These are phyloP conservation scores for Termitomyces sp. DNA, from an alignment of 768 basidiomycete genomes.

Conservation along the genomic window DNA sequence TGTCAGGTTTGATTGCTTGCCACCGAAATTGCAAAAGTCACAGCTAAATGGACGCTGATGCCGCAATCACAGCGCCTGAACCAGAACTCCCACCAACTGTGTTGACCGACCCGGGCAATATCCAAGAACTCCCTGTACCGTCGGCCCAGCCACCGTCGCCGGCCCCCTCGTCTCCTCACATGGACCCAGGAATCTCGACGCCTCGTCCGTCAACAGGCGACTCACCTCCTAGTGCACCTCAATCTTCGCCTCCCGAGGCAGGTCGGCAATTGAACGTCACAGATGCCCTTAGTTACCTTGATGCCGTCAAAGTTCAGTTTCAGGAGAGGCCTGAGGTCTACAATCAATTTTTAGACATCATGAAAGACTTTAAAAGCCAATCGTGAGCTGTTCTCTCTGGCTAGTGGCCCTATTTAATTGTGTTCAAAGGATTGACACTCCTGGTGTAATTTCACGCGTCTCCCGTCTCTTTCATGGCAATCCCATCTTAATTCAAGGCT, in stretches of 20 bases:
- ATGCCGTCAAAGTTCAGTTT: slow-evolving; percentile 92
- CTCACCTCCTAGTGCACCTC: slow-evolving; percentile 23
- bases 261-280: slow-evolving; percentile 81
- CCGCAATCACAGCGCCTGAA: slow-evolving; percentile 14
- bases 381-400: slow-evolving; percentile 47
- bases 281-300: slow-evolving; percentile 90
- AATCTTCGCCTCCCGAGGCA: slow-evolving; percentile 27
- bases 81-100: slow-evolving; percentile 17
- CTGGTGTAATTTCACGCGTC: slow-evolving; percentile 94
- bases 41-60: slow-evolving; percentile 20
- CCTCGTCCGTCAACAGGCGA: slow-evolving; percentile 33
- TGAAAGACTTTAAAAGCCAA: slow-evolving; percentile 99
- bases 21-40: slow-evolving; percentile 8
- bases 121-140: slow-evolving; percentile 5
- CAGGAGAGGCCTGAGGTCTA: slow-evolving; percentile 89
- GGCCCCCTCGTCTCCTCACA: slow-evolving; percentile 5
- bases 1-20: slow-evolving; percentile 10
- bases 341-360: slow-evolving; percentile 92
- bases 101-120: slow-evolving; percentile 7
- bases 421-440: slow-evolving; percentile 82
- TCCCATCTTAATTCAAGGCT: slow-evolving; percentile 87
- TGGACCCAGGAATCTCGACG: slow-evolving; percentile 18
- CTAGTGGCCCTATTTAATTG: not conserved
- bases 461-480: slow-evolving; percentile 91
- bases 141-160: slow-evolving; percentile 2